These are phyloP conservation scores for Prunus dulcis DNA, from an alignment of 306 rosid genomes.

Conservation along the genomic window DNA sequence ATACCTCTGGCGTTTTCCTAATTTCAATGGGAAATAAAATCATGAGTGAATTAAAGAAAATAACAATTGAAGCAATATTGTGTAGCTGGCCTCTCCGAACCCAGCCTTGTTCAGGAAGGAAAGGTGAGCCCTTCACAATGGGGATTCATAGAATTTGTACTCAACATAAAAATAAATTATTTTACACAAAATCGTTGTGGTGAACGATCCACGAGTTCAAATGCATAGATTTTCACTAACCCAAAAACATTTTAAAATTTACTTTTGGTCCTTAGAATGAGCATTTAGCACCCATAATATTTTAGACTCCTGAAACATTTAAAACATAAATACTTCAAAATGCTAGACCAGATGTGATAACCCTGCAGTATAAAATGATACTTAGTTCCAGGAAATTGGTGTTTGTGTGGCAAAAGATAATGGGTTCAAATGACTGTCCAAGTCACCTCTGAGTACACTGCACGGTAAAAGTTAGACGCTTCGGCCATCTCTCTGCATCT, in stretches of 20 bases:
- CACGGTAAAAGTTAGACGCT: conserved; percentile 21
- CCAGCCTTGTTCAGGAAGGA: background rate
- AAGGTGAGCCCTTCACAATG: background rate
- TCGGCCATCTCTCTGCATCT: conserved; percentile 20
- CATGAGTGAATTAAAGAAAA: background rate
- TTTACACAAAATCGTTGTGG: background rate
- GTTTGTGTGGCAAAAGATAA: background rate
- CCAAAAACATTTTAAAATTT: background rate
- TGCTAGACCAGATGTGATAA: background rate
- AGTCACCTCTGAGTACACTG: conserved; percentile 35
- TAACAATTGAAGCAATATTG: background rate
- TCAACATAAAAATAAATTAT: background rate
- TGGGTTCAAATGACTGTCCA: background rate
- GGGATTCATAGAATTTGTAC: background rate
- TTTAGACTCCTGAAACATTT: background rate
- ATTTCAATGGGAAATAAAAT: background rate
- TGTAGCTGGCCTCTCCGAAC: background rate
- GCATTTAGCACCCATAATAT: background rate
- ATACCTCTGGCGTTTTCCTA: background rate
- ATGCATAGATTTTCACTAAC: background rate
- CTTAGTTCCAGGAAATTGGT: background rate
- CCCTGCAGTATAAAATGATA: background rate
- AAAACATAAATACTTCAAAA: background rate
- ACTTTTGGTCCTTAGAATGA: background rate
- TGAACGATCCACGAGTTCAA: background rate